These are phyloP conservation scores for Trichosporon coremiiforme DNA, from an alignment of 1,284 basidiomycete genomes.

Conservation along the genomic window DNA sequence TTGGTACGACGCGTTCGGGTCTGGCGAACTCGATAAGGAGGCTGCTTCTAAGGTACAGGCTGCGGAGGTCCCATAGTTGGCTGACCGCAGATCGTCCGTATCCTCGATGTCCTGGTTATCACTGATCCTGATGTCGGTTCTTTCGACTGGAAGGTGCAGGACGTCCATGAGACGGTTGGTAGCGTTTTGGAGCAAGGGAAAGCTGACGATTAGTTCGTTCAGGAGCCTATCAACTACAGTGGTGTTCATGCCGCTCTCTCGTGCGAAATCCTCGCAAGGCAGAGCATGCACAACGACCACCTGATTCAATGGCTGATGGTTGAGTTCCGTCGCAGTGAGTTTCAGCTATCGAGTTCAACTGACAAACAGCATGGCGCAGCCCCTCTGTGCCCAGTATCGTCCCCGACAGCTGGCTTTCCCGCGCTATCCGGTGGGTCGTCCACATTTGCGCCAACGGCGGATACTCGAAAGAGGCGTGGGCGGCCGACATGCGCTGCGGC, in stretches of 20 bases:
- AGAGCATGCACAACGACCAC: background rate
- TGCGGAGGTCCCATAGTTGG: background rate
- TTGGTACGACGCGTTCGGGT: conserved; percentile 9
- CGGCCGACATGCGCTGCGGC: background rate
- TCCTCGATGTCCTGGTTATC: conserved; percentile 6
- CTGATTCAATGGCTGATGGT: conserved; percentile 9
- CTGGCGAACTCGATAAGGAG: background rate
- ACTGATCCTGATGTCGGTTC: conserved; percentile 3
- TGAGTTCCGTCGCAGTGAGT: conserved; percentile 12
- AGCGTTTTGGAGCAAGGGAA: background rate
- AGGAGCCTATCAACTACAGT: background rate
- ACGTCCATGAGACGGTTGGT: background rate
- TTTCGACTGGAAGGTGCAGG: conserved; percentile 4
- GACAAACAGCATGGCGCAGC: background rate
- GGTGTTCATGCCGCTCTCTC: background rate
- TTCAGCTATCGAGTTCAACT: background rate
- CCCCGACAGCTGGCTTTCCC: conserved; percentile 4
- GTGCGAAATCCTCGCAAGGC: background rate
- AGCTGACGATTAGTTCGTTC: background rate
- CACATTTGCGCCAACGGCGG: background rate
- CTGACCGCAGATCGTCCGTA: background rate
- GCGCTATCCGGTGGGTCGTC: conserved; percentile 8
- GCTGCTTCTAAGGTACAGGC: background rate
- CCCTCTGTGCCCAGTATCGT: background rate
- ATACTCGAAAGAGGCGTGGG: background rate